These are phyloP conservation scores for Aspergillus haitiensis DNA, from an alignment of 495 filamentous ascomycete genomes.

Conservation along the genomic window DNA sequence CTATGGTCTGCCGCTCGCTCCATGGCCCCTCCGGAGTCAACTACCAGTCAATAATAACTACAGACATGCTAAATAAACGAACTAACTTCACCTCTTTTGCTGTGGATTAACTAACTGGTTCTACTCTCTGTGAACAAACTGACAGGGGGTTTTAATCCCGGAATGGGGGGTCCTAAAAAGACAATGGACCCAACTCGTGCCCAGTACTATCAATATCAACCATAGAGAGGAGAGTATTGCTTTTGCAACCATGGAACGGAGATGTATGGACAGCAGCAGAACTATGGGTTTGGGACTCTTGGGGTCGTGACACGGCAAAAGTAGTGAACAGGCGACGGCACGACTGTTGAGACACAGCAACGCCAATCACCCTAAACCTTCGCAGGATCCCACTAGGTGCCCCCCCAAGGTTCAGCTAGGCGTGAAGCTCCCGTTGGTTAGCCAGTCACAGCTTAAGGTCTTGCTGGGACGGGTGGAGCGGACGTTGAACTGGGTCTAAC, in stretches of 20 bases:
- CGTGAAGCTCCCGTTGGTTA: conserved; percentile 13
- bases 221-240: background rate
- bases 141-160: background rate
- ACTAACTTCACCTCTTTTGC: no score
- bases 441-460: conserved; percentile 12
- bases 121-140: no score
- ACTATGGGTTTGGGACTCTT: background rate
- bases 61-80: no score
- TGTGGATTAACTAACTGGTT: no score
- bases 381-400: conserved; percentile 13
- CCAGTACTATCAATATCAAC: background rate
- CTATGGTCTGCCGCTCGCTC: no score
- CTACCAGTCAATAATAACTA: no score
- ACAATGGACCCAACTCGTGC: background rate
- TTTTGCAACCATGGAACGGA: background rate
- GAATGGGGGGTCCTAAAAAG: background rate
- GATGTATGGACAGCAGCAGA: background rate
- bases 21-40: no score
- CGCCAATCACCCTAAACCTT: conserved; percentile 6
- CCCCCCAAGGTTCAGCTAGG: conserved; percentile 14
- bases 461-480: conserved; percentile 16
- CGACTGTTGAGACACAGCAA: background rate
- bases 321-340: background rate
- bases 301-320: conserved; percentile 1
- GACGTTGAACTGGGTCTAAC: conserved; percentile 24